Conservation (phyloP, 805 yeast genomes). For the Saturnispora diversa region DNA sequence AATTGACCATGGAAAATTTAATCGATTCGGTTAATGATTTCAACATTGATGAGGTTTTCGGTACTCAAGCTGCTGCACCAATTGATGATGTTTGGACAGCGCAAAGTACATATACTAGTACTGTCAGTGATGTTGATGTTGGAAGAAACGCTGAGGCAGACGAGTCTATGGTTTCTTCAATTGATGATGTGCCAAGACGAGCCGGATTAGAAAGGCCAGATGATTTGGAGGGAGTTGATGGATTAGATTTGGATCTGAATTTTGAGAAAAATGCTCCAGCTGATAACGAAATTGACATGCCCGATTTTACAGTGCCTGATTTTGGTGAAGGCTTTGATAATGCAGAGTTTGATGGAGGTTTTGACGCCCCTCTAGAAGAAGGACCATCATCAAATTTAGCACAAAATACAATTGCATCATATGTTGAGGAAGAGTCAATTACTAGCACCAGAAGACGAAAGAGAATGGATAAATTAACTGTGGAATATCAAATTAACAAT, state of each 20-base stretch:
- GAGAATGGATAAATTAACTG: slow-evolving; percentile 25
- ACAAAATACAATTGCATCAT: slow-evolving; percentile 1
- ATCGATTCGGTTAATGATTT: slow-evolving; percentile 53
- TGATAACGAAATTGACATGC: slow-evolving; percentile 5
- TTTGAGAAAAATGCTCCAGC: slow-evolving; percentile 19
- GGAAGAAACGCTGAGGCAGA: slow-evolving; percentile 14
- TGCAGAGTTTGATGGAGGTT: slow-evolving; percentile 25
- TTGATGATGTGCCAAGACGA: slow-evolving; percentile 23
- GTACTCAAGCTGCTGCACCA: slow-evolving; percentile 6
- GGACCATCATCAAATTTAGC: slow-evolving; percentile 8
- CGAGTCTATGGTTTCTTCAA: slow-evolving; percentile 12
- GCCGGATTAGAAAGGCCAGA: slow-evolving; percentile 24
- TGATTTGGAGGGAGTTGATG: slow-evolving; percentile 27
- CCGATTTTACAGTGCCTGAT: slow-evolving; percentile 14
- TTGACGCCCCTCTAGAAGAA: slow-evolving; percentile 21
- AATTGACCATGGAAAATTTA: slow-evolving; percentile 70
- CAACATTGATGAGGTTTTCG: slow-evolving; percentile 31
- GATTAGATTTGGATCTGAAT: slow-evolving; percentile 30
- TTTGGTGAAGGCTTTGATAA: slow-evolving; percentile 40
- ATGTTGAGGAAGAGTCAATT: slow-evolving; percentile 6
- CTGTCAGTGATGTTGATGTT: slow-evolving; percentile 15
- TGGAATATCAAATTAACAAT: slow-evolving; percentile 25
- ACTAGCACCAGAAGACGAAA: slow-evolving; percentile 18
- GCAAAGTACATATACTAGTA: background rate
- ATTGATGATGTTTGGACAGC: slow-evolving; percentile 10